A percentile compares a stretch with the other conserved stretches of the same genome.
Conservation (phyloP, 352 stramenopile genomes). For the Phytophthora meadii region DNA sequence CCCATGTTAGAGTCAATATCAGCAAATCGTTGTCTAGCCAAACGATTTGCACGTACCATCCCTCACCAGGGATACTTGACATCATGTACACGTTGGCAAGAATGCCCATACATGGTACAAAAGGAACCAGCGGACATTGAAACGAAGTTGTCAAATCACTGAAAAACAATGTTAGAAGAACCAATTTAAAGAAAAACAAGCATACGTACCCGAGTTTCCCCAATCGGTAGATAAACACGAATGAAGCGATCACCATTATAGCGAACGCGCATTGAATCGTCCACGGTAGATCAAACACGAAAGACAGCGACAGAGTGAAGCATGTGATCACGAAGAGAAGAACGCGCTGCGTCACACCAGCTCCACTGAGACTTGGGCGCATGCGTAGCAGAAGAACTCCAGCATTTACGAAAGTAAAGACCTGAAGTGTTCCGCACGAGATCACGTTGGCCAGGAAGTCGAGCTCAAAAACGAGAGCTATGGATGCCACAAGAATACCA, state of each 20-base stretch:
- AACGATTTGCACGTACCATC: slow-evolving; percentile 50
- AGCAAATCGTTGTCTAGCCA: not conserved
- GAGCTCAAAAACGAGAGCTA: slow-evolving; percentile 92
- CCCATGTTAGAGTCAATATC: slow-evolving; percentile 11
- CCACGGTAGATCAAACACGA: slow-evolving; percentile 73
- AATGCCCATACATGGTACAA: slow-evolving; percentile 66
- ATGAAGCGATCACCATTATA: slow-evolving; percentile 47
- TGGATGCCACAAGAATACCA: slow-evolving; percentile 71
- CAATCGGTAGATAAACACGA: slow-evolving; percentile 60
- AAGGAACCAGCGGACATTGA: slow-evolving; percentile 65
- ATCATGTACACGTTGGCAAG: slow-evolving; percentile 79
- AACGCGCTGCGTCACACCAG: slow-evolving; percentile 57
- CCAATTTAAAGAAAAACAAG: too few relatives aligned
- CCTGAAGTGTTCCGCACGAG: slow-evolving; percentile 90
- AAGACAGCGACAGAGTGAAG: slow-evolving; percentile 70
- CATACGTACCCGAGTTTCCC: slow-evolving; percentile 55
- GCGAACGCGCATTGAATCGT: slow-evolving; percentile 45
- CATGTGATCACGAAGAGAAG: slow-evolving; percentile 66
- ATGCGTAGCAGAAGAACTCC: slow-evolving; percentile 88
- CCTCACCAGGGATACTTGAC: slow-evolving; percentile 55
- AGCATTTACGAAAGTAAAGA: slow-evolving; percentile 94
- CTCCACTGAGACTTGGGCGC: slow-evolving; percentile 47
- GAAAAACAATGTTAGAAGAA: not conserved
- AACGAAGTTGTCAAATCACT: slow-evolving; percentile 51
- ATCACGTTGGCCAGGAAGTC: slow-evolving; percentile 93